A percentile compares a stretch with the other conserved stretches of the same genome.
Conservation (phyloP, 2,329 filamentous ascomycete genomes). For the Phialocephala sp. region DNA sequence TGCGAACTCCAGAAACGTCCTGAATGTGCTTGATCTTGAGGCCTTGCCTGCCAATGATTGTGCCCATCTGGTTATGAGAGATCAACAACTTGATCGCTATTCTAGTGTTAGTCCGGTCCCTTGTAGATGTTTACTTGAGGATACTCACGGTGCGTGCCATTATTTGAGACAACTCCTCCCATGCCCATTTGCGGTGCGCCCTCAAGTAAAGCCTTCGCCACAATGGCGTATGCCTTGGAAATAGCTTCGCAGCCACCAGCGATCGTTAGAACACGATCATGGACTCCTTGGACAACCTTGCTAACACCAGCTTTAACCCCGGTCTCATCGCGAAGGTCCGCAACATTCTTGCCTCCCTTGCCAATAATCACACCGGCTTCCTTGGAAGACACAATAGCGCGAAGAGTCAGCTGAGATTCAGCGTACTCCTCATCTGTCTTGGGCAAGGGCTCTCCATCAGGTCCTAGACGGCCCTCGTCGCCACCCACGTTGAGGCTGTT, state of each 20-base stretch:
- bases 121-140: not conserved
- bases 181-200: conserved; percentile 95
- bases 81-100: conserved; percentile 96
- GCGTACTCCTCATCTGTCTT: conserved; percentile 98
- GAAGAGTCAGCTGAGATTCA: conserved; percentile 87
- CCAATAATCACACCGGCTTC: conserved; percentile 99
- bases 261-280: conserved; percentile 95
- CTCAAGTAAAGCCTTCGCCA: conserved; percentile 88
- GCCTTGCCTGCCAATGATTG: conserved; percentile 95
- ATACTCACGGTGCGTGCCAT: conserved; percentile 90
- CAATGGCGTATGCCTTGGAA: conserved; percentile 89
- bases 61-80: conserved; percentile 99
- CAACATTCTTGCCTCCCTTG: conserved; percentile 98
- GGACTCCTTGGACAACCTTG: conserved; percentile 97
- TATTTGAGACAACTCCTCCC: conserved; percentile 86
- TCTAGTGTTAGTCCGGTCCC: conserved; percentile 9
- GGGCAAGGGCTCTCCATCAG: conserved; percentile 78
- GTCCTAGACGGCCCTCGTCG: conserved; percentile 61
- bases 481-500: conserved; percentile 72
- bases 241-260: conserved; percentile 88
- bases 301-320: conserved; percentile 97
- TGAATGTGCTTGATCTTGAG: conserved; percentile 99
- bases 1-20: conserved; percentile 93
- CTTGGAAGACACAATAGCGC: conserved; percentile 98
- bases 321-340: conserved; percentile 94